Evolutionary conservation across 306 rosid genomes (phyloP).

Genomic region (Trifolium subterraneum): DNA sequence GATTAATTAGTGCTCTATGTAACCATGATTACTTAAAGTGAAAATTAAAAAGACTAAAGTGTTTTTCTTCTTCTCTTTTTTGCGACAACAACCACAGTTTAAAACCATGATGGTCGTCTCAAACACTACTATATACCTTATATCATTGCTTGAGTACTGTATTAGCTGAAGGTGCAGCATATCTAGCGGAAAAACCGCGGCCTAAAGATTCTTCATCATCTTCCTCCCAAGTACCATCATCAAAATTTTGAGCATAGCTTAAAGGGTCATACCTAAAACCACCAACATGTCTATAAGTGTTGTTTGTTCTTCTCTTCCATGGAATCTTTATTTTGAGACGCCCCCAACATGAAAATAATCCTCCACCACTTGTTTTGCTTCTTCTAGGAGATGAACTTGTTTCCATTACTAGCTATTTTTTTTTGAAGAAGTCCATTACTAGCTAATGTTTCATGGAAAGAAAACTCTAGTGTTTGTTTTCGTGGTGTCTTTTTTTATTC

Average conservation of each 20-base stretch:
- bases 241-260: constrained; percentile 88
- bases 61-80: neutral
- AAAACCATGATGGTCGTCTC: neutral
- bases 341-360: constrained; percentile 73
- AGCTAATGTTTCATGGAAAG: constrained; percentile 37
- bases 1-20: neutral
- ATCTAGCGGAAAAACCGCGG: constrained; percentile 76
- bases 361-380: constrained; percentile 40
- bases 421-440: no score
- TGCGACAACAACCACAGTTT: neutral
- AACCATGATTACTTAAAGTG: neutral
- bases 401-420: constrained; percentile 52
- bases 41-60: neutral
- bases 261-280: constrained; percentile 70
- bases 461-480: constrained; percentile 12
- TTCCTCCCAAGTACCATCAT: constrained; percentile 64
- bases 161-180: constrained; percentile 57
- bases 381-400: constrained; percentile 43
- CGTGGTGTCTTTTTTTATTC: neutral
- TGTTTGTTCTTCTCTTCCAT: constrained; percentile 43
- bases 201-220: constrained; percentile 49
- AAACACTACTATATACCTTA: constrained; percentile 7
- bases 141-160: constrained; percentile 39
- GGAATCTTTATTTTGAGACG: constrained; percentile 71
- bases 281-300: constrained; percentile 38